These are phyloP conservation scores for Przewalskia tangutica DNA, from an alignment of 257 asterid species.

Conservation along the genomic window DNA sequence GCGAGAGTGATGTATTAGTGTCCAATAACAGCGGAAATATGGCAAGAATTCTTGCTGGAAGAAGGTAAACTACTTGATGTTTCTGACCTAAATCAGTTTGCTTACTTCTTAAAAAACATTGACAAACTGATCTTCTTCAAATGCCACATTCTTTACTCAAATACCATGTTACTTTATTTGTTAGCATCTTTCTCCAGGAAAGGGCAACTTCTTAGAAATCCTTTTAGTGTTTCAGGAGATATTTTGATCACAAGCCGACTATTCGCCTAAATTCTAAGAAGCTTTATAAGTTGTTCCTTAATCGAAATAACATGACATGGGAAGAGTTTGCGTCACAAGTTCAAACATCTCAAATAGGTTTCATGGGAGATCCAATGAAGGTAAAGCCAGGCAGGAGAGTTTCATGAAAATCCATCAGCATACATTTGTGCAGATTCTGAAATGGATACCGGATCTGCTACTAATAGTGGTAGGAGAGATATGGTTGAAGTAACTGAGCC, in stretches of 20 bases:
- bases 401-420: slow-evolving; percentile 60
- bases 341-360: slow-evolving; percentile 46
- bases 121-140: background rate
- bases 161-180: background rate
- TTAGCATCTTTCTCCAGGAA: background rate
- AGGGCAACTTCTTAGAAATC: background rate
- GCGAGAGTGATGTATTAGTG: slow-evolving; percentile 66
- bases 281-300: slow-evolving; percentile 31
- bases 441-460: background rate
- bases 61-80: slow-evolving; percentile 25
- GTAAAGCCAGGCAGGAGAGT: slow-evolving; percentile 46
- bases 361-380: slow-evolving; percentile 66
- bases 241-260: slow-evolving; percentile 59
- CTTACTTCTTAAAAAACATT: background rate
- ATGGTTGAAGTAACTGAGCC: slow-evolving; percentile 24
- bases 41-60: slow-evolving; percentile 72
- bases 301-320: slow-evolving; percentile 50
- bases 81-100: background rate
- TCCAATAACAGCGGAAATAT: slow-evolving; percentile 76
- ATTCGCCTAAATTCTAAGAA: slow-evolving; percentile 64
- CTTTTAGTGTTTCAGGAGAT: slow-evolving; percentile 40
- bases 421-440: slow-evolving; percentile 49
- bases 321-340: slow-evolving; percentile 43
- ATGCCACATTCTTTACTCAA: background rate
- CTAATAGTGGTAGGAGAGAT: background rate